These are phyloP conservation scores for Talaromyces marneffei DNA, from an alignment of 2,329 filamentous ascomycete species.

Conservation along the genomic window DNA sequence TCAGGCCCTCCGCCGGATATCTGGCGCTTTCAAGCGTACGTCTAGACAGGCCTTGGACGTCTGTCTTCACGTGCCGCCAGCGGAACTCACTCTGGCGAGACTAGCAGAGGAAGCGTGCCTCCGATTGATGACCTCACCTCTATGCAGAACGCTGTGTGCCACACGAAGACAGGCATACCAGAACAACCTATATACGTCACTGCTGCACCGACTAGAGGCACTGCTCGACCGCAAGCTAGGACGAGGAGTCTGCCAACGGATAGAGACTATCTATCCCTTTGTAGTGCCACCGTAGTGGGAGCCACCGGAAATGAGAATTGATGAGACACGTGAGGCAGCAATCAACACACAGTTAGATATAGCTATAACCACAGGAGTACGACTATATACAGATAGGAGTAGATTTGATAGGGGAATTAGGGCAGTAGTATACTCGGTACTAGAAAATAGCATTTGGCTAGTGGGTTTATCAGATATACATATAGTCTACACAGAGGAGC, in stretches of 20 bases:
- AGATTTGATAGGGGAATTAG: neutral
- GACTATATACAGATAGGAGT: neutral
- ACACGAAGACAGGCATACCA: neutral
- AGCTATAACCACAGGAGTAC: neutral
- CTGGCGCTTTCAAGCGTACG: constrained; percentile 23
- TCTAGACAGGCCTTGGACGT: constrained; percentile 19
- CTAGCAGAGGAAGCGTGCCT: constrained; percentile 21
- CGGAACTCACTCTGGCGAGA: constrained; percentile 20
- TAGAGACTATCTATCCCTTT: neutral
- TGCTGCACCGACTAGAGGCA: neutral
- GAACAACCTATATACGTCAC: neutral
- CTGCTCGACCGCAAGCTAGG: neutral
- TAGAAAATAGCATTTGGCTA: neutral
- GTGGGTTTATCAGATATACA: neutral
- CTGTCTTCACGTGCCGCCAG: constrained; percentile 22
- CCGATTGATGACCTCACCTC: constrained; percentile 15
- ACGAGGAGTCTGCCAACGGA: neutral
- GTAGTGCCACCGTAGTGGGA: neutral
- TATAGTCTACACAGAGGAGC: neutral
- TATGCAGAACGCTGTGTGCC: neutral
- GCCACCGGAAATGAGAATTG: neutral
- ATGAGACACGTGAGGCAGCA: neutral
- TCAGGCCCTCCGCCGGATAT: constrained; percentile 24
- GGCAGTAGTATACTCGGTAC: neutral
- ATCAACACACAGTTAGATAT: neutral